Percentiles rank a stretch among this genome's conserved stretches.
These are phyloP conservation scores for Aspergillus persii DNA, from an alignment of 2,329 filamentous ascomycete genomes.

Conservation along the genomic window DNA sequence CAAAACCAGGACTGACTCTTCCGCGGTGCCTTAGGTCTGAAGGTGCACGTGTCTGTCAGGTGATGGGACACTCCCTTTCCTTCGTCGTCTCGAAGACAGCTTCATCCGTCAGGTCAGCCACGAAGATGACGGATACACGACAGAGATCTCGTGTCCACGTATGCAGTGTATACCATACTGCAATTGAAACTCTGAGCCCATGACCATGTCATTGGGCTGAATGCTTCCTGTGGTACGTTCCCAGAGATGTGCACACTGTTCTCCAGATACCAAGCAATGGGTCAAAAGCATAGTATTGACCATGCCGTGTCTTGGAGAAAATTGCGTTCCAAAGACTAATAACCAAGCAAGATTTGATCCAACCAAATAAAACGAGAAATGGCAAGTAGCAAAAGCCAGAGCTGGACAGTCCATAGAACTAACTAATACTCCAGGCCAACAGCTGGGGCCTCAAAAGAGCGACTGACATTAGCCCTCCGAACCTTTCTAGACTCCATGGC, in stretches of 20 bases:
- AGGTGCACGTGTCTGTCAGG: background rate
- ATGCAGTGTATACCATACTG: too few species aligned
- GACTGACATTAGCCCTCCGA: background rate
- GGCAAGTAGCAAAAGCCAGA: too few species aligned
- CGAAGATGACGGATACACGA: background rate
- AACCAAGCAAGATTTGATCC: too few species aligned
- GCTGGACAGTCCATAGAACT: background rate
- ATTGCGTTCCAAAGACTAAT: too few species aligned
- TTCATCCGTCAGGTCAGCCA: too few species aligned
- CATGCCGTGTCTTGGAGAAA: background rate
- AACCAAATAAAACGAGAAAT: background rate
- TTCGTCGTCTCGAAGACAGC: background rate
- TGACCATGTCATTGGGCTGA: too few species aligned
- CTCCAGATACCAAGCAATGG: background rate
- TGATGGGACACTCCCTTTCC: background rate
- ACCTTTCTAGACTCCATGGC: background rate
- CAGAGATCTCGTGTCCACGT: background rate
- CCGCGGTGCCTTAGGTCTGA: background rate
- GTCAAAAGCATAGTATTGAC: background rate
- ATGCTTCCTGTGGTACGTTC: background rate
- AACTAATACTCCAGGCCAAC: background rate
- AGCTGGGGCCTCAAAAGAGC: background rate
- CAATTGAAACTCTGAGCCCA: too few species aligned
- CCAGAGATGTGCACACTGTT: background rate
- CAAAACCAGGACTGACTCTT: background rate